Conservation (phyloP, 1,284 basidiomycete genomes). For the Rhizoctonia solani region DNA sequence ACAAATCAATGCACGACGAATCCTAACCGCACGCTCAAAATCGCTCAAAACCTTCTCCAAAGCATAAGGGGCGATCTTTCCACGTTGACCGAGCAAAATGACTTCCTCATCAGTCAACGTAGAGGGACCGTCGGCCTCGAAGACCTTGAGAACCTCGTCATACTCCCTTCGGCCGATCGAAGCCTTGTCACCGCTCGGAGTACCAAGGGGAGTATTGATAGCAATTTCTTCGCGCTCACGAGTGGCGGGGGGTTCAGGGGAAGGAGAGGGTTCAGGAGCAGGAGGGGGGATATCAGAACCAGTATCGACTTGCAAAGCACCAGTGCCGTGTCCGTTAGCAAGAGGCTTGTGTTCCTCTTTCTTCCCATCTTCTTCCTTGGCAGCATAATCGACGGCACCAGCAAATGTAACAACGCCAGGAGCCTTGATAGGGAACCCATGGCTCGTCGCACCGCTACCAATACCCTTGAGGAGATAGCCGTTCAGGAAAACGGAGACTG, state of each 20-base stretch:
- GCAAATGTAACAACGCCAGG: slow-evolving; percentile 45
- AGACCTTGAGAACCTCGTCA: slow-evolving; percentile 85
- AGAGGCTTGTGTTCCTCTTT: slow-evolving; percentile 21
- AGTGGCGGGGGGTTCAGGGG: slow-evolving; percentile 42
- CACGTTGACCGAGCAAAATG: slow-evolving; percentile 85
- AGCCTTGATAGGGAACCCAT: slow-evolving; percentile 25
- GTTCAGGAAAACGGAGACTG: slow-evolving; percentile 88
- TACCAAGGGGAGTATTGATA: slow-evolving; percentile 40
- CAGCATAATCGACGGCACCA: slow-evolving; percentile 48
- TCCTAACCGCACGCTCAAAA: slow-evolving; percentile 81
- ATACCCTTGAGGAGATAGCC: slow-evolving; percentile 88
- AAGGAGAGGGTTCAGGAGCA: slow-evolving; percentile 10
- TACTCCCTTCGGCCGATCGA: slow-evolving; percentile 55
- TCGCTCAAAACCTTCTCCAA: slow-evolving; percentile 92
- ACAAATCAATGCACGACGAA: slow-evolving; percentile 92
- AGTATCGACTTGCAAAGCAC: slow-evolving; percentile 38
- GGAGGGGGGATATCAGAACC: slow-evolving; percentile 44
- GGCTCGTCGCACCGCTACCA: slow-evolving; percentile 47
- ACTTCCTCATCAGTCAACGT: slow-evolving; percentile 91
- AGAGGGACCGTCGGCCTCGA: slow-evolving; percentile 67
- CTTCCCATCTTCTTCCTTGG: slow-evolving; percentile 48
- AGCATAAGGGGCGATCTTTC: slow-evolving; percentile 92
- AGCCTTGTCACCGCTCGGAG: slow-evolving; percentile 38
- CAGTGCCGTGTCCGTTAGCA: slow-evolving; percentile 39
- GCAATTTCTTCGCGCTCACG: slow-evolving; percentile 39